Evolutionary conservation across 371 early-diverging fungal genomes (phyloP), one percentile per base, ranked within the genome.

Genomic region (Globomyces sp.): DNA sequence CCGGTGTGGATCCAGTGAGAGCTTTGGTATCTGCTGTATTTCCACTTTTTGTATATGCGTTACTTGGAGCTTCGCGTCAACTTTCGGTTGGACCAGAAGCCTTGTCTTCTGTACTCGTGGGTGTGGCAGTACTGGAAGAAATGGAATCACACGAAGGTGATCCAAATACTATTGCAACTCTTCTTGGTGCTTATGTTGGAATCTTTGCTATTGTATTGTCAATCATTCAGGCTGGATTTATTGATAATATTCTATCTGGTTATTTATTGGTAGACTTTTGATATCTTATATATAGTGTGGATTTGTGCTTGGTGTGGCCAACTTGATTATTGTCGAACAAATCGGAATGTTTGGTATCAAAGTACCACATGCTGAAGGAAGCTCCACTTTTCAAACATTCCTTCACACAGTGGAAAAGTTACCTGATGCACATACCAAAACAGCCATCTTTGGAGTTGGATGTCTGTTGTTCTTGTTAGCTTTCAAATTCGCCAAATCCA

Each of bases 81-180:
- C 63, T 78, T 3, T 71, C 71, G 4, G 64, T 75, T 4, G 69
- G 75, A 13, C 75, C 76, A 34, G 78, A 76, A 47, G 79, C 79
- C 0, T 58, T 77, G 2, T 65, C 73, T n/a, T 58, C 66, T 40
- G 73, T 74, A 10, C 65, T 78, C 36, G 71, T 76, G 4, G 78
- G 78, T 24, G 70, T 65, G 2, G 65, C 68, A 8, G 68, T 68
- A 3, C 36, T 51, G 0, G 57, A 62, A 62, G 64, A 63, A 50
- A 43, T 69, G 2, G 62, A 67, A 36, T n/a, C n/a, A 39, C 24
- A 55, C 53, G 60, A 37, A 11, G 64, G 65, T 13, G 58, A 57
- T 9, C 57, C 69, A 40, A 66, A 62, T 13, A 65, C 71, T 46
- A 60, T 77, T 39, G 70, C 69, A 10, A 44, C 64, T 24, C 34